Evolutionary conservation across 345 rosid species (phyloP).

Genomic region (Sonneratia caseolaris): DNA sequence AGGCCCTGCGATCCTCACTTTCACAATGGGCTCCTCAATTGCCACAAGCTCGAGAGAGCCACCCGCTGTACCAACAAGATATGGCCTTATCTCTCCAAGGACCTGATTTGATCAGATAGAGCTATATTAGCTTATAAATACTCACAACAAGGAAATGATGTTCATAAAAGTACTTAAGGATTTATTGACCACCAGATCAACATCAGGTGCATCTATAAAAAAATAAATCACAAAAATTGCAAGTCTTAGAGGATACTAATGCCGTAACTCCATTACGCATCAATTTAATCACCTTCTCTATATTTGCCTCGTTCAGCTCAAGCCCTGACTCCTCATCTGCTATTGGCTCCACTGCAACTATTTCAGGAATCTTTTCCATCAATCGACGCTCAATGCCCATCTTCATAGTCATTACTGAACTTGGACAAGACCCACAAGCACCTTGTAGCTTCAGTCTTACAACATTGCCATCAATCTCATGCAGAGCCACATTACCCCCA

Average conservation of each 20-base stretch:
- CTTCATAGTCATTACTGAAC: slow-evolving; percentile 84
- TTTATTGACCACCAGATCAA: neutral
- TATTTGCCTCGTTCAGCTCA: slow-evolving; percentile 70
- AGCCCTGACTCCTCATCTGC: slow-evolving; percentile 92
- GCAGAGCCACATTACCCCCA: slow-evolving; percentile 90
- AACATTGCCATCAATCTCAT: slow-evolving; percentile 92
- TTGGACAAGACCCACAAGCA: slow-evolving; percentile 96
- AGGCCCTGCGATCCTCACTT: slow-evolving; percentile 80
- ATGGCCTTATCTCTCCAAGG: slow-evolving; percentile 93
- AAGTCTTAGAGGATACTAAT: neutral
- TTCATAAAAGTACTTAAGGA: neutral
- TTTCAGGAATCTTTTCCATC: slow-evolving; percentile 93
- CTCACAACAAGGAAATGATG: neutral
- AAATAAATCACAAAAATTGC: neutral
- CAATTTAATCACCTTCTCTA: slow-evolving; percentile 59
- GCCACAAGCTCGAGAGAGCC: slow-evolving; percentile 83
- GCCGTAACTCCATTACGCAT: neutral
- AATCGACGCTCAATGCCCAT: slow-evolving; percentile 89
- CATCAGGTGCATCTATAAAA: too few relatives aligned
- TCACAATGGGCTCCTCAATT: slow-evolving; percentile 81
- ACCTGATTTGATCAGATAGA: slow-evolving; percentile 35
- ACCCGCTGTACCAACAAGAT: slow-evolving; percentile 88
- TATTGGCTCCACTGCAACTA: slow-evolving; percentile 77
- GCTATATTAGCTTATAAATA: neutral
- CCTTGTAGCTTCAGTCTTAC: slow-evolving; percentile 87